Evolutionary conservation across 495 filamentous ascomycete species (phyloP), one percentile per base, ranked within the genome.

Genomic region (Penicillium waksmanii): DNA sequence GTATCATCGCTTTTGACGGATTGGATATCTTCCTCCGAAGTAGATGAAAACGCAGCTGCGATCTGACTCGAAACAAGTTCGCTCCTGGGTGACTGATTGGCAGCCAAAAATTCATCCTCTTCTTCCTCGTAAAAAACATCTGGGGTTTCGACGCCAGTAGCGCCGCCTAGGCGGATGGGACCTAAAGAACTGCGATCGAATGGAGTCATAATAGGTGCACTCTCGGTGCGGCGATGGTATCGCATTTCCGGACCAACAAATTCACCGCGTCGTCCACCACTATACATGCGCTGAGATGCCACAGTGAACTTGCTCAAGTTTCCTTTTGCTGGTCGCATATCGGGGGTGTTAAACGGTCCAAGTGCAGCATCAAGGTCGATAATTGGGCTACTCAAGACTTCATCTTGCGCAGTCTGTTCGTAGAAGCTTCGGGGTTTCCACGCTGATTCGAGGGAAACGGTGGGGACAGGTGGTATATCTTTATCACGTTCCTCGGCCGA

Each of bases 51-150:
- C 25, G 56, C 47, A 21, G 48, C 36, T 21, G 55, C 51, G 17
- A 21, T 60, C 6, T 57, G 47, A 11, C 33, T 27, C n/a, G 56
- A 47, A 18, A 48, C 19, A 27, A 57, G 58, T 31, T 63, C 68
- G 13, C 62, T 53, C 42, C 57, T 69, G 23, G 66, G 72, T n/a
- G 69, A 72, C 6, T 76, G 69, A 38, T 69, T 74, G 6, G 72
- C 77, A 31, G 78, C 78, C 51, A 79, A 46, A 52, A 79, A 81
- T 5, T 85, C 85, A 57, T 96, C 91, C 62, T 96, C 93, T 62
- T 97, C 95, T 53, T 98, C 95, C 73, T 97, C 95, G 69, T 97
- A 92, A 60, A 97, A 96, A 5, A 97, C 95, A 73, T 97, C 95
- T 13, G 79, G 80, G 66, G 82, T 80, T 18, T 88, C 89, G 1